These are phyloP conservation scores for Penicillium sp. DNA, from an alignment of 2,329 filamentous ascomycete genomes.

Conservation along the genomic window DNA sequence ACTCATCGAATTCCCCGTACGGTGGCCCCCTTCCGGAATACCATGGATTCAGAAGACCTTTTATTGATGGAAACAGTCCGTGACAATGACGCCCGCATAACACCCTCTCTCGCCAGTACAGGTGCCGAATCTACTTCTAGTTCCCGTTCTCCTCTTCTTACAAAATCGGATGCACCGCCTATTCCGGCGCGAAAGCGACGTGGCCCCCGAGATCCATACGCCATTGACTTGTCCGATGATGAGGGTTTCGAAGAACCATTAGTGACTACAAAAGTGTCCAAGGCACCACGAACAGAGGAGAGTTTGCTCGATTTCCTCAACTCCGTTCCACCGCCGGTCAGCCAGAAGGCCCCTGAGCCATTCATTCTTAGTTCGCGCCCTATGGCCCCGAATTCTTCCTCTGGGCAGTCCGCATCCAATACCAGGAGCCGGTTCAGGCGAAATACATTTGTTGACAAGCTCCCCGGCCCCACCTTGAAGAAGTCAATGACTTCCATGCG, in stretches of 20 bases:
- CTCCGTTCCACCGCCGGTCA: constrained; percentile 37
- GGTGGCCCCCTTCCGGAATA: constrained; percentile 80
- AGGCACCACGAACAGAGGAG: constrained; percentile 40
- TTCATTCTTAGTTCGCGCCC: constrained; percentile 20
- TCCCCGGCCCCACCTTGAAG: constrained; percentile 23
- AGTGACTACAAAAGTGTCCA: constrained; percentile 26
- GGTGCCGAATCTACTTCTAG: constrained; percentile 60
- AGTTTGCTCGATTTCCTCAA: constrained; percentile 48
- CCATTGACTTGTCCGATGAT: constrained; percentile 72
- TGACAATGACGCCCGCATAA: constrained; percentile 26
- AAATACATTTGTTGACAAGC: constrained; percentile 26
- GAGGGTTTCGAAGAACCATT: constrained; percentile 60
- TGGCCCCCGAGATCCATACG: constrained; percentile 82
- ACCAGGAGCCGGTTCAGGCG: constrained; percentile 36
- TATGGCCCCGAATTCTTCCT: constrained; percentile 16
- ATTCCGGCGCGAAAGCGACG: constrained; percentile 46
- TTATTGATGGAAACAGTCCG: constrained; percentile 29
- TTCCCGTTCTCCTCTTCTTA: constrained; percentile 68
- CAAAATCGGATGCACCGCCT: constrained; percentile 27
- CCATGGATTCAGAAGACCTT: constrained; percentile 78
- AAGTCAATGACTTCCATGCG: constrained; percentile 31
- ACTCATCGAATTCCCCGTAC: constrained; percentile 72
- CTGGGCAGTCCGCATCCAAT: constrained; percentile 18
- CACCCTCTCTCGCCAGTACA: constrained; percentile 39
- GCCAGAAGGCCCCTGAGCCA: constrained; percentile 29